Evolutionary conservation across 208 protist species (phyloP), one percentile per base, ranked within the genome.

Genomic region (Trypanosoma melophagium): DNA sequence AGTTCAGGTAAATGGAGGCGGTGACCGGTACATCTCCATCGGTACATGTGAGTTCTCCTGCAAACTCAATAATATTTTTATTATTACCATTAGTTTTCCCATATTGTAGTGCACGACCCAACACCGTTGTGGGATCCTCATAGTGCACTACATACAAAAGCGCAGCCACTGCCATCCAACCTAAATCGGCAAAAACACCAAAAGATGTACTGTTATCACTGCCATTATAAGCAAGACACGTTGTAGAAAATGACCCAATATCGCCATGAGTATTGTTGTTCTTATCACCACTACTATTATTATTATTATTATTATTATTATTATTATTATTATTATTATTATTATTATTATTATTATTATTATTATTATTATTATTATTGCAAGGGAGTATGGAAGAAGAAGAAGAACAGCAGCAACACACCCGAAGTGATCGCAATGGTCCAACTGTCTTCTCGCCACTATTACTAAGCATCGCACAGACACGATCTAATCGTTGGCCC

Each of bases 131-230:
- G 16, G 60, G 60, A 44, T 56, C 55, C n/a, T n/a, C 14, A 31
- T 31, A 16, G 2, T 22, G 25, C 60, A 66, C 55, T n/a, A 28
- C 31, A 12, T 66, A 8, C 31, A 66, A 47, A 0, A 66, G 28
- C 9, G 50, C 22, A 17, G 45, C 50, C 24, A 79, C 54, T 16
- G 35, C 67, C 22, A 69, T 45, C 57, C 69, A 77, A 21, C 68
- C 77, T n/a, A 75, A 38, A 52, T 78, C 72, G 1, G 62, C 68
- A 28, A 83, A 72, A 22, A 76, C 77, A 47, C 72, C 77, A 44
- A 71, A 45, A 7, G 53, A 22, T 21, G 59, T 52, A 47, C 5
- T 35, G 28, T 35, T 35, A 35, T 47, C 9, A 14, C 1, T 47
- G 9, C 10, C 42, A 49, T 40, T 16, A 12, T 57, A 16, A 17